These are phyloP conservation scores for Bauhinia variegata DNA, from an alignment of 306 rosid species.

Conservation along the genomic window DNA sequence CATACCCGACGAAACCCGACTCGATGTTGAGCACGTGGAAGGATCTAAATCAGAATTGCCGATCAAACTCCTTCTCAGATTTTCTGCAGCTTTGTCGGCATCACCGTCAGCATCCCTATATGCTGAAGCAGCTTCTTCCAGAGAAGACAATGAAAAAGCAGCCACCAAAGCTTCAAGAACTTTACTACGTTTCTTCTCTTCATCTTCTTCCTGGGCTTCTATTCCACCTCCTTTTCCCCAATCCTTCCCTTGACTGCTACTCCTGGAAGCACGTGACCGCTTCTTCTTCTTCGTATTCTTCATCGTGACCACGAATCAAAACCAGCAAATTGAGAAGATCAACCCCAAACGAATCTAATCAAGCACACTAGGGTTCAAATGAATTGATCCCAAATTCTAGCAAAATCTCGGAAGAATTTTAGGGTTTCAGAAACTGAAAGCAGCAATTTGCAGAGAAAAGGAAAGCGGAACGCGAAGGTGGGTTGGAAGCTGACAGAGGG, in stretches of 20 bases:
- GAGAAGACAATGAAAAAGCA: slow-evolving; percentile 55
- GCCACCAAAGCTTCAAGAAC: slow-evolving; percentile 44
- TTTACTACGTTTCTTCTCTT: slow-evolving; percentile 9
- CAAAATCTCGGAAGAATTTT: no score
- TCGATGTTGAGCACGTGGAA: slow-evolving; percentile 38
- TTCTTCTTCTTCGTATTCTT: slow-evolving; percentile 61
- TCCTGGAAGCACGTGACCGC: slow-evolving; percentile 39
- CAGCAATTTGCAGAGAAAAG: no score
- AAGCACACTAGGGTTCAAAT: no score
- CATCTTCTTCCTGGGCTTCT: background rate
- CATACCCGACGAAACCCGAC: slow-evolving; percentile 39
- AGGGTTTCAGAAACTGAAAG: no score
- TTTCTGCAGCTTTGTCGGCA: slow-evolving; percentile 48
- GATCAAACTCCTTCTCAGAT: slow-evolving; percentile 28
- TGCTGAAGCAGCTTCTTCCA: slow-evolving; percentile 47
- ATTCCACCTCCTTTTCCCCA: background rate
- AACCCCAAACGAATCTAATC: no score
- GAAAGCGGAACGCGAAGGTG: no score
- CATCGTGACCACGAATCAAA: slow-evolving; percentile 40
- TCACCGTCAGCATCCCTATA: slow-evolving; percentile 41
- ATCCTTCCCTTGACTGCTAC: slow-evolving; percentile 7
- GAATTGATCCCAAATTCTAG: no score
- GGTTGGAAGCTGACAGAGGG: no score
- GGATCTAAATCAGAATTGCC: slow-evolving; percentile 39
- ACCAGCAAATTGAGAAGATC: background rate